Evolutionary conservation across 371 early-diverging fungal species (phyloP).

Genomic region (Rhizomucor miehei): DNA sequence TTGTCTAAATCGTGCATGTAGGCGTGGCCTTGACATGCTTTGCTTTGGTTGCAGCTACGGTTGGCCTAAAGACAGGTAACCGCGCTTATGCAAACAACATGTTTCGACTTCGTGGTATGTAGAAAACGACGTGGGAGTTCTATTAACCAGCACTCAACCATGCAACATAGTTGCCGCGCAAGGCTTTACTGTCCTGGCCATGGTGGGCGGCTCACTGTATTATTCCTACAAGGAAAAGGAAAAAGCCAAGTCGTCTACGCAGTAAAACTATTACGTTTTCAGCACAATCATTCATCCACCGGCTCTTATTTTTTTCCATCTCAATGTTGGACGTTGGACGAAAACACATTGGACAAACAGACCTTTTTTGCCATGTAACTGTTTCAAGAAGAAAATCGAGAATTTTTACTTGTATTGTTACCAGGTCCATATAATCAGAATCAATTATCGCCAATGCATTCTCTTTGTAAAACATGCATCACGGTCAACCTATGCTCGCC

Average conservation of each 20-base stretch:
- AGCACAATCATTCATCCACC: too few relatives aligned
- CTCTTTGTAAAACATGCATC: too few relatives aligned
- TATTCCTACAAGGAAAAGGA: conserved; percentile 37
- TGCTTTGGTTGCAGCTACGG: conserved; percentile 46
- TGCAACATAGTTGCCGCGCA: conserved; percentile 40
- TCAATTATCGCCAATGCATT: too few relatives aligned
- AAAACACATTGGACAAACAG: too few relatives aligned
- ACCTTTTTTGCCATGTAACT: too few relatives aligned
- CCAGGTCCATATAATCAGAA: too few relatives aligned
- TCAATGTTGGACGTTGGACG: too few relatives aligned
- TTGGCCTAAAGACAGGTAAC: conserved; percentile 46
- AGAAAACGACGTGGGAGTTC: not conserved
- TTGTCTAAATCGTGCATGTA: conserved; percentile 3
- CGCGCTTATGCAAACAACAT: conserved; percentile 49
- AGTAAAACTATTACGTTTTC: too few relatives aligned
- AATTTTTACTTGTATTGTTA: too few relatives aligned
- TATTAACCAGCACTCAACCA: not conserved
- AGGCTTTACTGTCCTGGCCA: conserved; percentile 43
- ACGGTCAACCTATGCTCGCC: too few relatives aligned
- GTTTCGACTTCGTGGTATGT: conserved; percentile 48
- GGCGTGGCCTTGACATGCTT: conserved; percentile 53
- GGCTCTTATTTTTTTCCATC: too few relatives aligned
- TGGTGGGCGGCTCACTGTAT: conserved; percentile 46
- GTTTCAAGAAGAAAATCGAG: too few relatives aligned
- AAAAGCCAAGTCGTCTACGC: not conserved